Evolutionary conservation across 768 basidiomycete species (phyloP).

Genomic region (Trametes sanguinea): DNA sequence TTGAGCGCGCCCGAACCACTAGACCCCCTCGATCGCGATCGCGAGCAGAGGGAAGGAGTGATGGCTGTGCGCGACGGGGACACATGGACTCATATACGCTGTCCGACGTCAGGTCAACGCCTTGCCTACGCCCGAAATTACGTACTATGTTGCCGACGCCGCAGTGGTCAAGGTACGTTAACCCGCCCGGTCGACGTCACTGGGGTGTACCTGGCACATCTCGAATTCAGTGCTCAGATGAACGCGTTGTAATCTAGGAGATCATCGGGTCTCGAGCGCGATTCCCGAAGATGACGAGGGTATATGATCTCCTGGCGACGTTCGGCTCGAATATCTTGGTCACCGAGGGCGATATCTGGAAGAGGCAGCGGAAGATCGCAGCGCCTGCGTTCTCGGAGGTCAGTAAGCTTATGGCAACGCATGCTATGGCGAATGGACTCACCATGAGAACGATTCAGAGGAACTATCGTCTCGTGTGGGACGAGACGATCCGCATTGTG

Average conservation of each 20-base stretch:
- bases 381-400: constrained; percentile 70
- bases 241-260: constrained; percentile 44
- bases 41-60: not conserved
- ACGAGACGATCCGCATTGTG: constrained; percentile 37
- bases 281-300: constrained; percentile 57
- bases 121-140: constrained; percentile 2
- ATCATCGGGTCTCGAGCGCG: constrained; percentile 48
- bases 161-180: constrained; percentile 17
- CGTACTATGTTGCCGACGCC: constrained; percentile 21
- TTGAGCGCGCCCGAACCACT: not conserved
- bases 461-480: constrained; percentile 43
- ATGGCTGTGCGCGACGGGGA: not conserved
- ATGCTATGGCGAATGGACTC: too few relatives aligned
- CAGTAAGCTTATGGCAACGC: too few relatives aligned
- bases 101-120: constrained; percentile 11
- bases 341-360: constrained; percentile 67
- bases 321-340: constrained; percentile 67
- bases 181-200: not conserved
- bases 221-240: not conserved
- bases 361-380: constrained; percentile 60
- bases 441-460: not conserved
- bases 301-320: constrained; percentile 47
- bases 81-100: not conserved
- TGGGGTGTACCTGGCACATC: too few relatives aligned
- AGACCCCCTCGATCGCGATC: too few relatives aligned